A percentile compares a stretch with the other conserved stretches of the same genome.
Conservation (phyloP, 2,329 filamentous ascomycete species). For the Colletotrichum phormii region DNA sequence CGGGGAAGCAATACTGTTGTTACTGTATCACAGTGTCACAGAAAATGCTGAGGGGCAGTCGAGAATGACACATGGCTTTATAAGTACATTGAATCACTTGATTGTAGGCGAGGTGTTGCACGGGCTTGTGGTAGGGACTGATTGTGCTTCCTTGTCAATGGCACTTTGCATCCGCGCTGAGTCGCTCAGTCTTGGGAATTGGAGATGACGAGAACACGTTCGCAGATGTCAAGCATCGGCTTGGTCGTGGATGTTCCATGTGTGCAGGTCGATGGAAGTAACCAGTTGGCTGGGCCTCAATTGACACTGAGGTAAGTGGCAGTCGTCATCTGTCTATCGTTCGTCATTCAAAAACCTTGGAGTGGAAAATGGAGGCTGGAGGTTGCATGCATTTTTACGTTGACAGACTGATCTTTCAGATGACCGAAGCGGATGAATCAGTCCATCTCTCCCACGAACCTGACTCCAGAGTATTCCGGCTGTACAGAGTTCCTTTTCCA, state of each 20-base stretch:
- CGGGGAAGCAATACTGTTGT: not conserved
- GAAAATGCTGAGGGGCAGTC: not conserved
- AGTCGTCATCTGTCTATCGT: not conserved
- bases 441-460: not conserved
- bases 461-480: slow-evolving; percentile 21
- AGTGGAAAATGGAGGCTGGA: not conserved
- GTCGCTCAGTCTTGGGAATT: not conserved
- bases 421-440: slow-evolving; percentile 12
- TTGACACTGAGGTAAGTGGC: not conserved
- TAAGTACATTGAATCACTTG: not conserved
- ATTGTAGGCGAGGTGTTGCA: not conserved
- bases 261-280: not conserved
- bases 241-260: not conserved
- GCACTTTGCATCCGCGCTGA: too few species aligned
- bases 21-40: not conserved
- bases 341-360: not conserved
- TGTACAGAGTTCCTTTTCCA: slow-evolving; percentile 35
- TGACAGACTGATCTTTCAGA: slow-evolving; percentile 21
- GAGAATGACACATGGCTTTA: not conserved
- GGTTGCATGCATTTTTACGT: not conserved
- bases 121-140: not conserved
- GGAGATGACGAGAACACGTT: not conserved
- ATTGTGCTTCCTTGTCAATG: not conserved
- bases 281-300: not conserved
- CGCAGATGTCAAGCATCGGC: not conserved